A percentile compares a stretch with the other conserved stretches of the same genome.
These are phyloP conservation scores for Sugiyamaella sp. DNA, from an alignment of 1,139 yeast genomes.

Conservation along the genomic window DNA sequence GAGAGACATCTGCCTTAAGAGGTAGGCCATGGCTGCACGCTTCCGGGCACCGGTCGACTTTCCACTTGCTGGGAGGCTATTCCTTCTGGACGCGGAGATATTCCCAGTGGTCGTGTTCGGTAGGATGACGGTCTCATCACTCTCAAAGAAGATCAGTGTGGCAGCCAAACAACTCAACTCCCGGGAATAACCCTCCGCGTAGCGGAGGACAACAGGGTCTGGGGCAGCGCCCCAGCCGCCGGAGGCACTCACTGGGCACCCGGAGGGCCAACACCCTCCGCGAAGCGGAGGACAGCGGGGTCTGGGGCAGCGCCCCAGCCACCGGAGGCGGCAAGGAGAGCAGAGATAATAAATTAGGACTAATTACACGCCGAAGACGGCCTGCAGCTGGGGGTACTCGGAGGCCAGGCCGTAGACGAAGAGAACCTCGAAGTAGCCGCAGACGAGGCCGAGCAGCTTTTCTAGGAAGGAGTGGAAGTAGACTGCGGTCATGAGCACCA, in stretches of 20 bases:
- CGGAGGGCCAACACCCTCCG: background rate
- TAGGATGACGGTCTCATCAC: too few relatives aligned
- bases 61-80: too few relatives aligned
- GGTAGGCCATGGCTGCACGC: too few relatives aligned
- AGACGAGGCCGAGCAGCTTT: slow-evolving; percentile 64
- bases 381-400: slow-evolving; percentile 11
- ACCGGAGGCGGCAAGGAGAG: background rate
- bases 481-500: slow-evolving; percentile 81
- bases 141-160: too few relatives aligned
- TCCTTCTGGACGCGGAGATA: too few relatives aligned
- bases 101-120: too few relatives aligned
- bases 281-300: background rate
- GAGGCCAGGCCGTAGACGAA: slow-evolving; percentile 47
- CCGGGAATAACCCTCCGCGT: too few relatives aligned
- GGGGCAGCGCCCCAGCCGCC: background rate
- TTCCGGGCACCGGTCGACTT: too few relatives aligned
- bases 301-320: slow-evolving; percentile 1
- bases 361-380: slow-evolving; percentile 4
- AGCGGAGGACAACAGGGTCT: too few relatives aligned
- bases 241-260: background rate
- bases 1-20: too few relatives aligned
- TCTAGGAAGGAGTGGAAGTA: slow-evolving; percentile 84
- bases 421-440: slow-evolving; percentile 56
- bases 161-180: too few relatives aligned
- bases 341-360: background rate